Evolutionary conservation across 139 green algal genomes (phyloP), one percentile per base, ranked within the genome.

Genomic region (Bryopsis sp.): DNA sequence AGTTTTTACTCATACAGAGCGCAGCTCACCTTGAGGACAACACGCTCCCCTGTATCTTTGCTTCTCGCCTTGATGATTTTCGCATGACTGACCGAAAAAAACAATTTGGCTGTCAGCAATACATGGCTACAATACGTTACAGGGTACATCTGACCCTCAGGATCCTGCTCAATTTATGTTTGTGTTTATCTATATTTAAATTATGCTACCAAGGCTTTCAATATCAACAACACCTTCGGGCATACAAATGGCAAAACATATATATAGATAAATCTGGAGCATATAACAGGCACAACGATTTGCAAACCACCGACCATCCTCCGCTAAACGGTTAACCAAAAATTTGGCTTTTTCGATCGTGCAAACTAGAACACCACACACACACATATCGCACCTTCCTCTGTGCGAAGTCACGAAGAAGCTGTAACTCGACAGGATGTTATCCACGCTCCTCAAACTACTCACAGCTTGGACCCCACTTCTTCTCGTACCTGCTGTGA

Each of bases 41-140:
- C 43, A 11, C 43, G 43, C 43, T 54, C 43, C 11, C 19, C 15
- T 54, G 43, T 54, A 11, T 19, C 15, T 54, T 54, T 54, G 43
- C 19, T 11, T 19, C 43, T 54, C 11, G 43, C 43, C 43, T 54
- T 54, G 15, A 54, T 54, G 43, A 54, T 54, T 19, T 54, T 54
- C 43, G 43, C 43, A 54, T 54, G 43, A 19, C 43, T 54, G 43
- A 54, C n/a, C n/a, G n/a, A n/a, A n/a, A n/a, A n/a, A n/a, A n/a
- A n/a, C n/a, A n/a, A n/a, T n/a, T n/a, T n/a, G n/a, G n/a, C n/a
- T n/a, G n/a, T n/a, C n/a, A n/a, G n/a, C n/a, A n/a, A n/a, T n/a
- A n/a, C n/a, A n/a, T n/a, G n/a, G n/a, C n/a, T n/a, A n/a, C n/a
- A n/a, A n/a, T n/a, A n/a, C n/a, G n/a, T n/a, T n/a, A n/a, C n/a